Conservation (phyloP, 2,329 filamentous ascomycete genomes). For the Ceratocystis alfenasii region DNA sequence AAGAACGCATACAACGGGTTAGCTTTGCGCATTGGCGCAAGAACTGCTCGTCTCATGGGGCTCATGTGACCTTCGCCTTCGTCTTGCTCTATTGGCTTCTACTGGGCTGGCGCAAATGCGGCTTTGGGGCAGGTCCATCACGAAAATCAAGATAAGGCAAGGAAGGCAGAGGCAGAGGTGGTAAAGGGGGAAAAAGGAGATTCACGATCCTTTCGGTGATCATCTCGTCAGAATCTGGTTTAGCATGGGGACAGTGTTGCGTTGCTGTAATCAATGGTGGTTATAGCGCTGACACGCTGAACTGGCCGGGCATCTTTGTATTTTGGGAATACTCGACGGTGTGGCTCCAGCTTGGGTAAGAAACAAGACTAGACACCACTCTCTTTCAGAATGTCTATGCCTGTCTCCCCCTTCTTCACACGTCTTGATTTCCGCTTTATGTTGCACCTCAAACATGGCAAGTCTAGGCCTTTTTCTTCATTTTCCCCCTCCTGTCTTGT, state of each 20-base stretch:
- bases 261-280: no score
- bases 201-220: no score
- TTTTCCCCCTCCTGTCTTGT: background rate
- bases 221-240: no score
- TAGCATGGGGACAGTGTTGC: no score
- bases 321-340: no score
- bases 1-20: background rate
- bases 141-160: background rate
- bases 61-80: conserved; percentile 1
- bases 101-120: background rate
- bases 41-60: background rate
- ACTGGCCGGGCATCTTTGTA: no score
- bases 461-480: background rate
- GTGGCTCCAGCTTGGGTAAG: no score
- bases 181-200: background rate
- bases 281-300: no score
- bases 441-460: background rate
- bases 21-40: background rate
- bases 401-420: background rate
- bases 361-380: background rate
- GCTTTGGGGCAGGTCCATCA: background rate
- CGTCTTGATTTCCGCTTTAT: background rate
- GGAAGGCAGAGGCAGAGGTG: background rate
- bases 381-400: background rate
- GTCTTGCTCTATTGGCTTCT: background rate